Evolutionary conservation across 352 stramenopile species (phyloP).

Genomic region (Pythium dissimile): DNA sequence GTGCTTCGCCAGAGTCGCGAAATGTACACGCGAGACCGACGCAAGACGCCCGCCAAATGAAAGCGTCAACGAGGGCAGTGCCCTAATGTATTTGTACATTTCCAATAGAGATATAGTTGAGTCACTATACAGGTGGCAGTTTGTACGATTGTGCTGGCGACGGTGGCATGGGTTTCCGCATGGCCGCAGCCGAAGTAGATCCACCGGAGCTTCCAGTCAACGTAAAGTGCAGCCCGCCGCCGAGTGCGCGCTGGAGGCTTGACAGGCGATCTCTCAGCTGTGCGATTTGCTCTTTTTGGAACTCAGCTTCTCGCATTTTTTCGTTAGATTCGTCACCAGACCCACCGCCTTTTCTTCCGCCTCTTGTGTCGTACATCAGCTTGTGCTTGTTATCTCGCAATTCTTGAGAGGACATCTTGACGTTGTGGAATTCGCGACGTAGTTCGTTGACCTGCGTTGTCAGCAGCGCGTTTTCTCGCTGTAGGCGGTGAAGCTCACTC

Average conservation of each 20-base stretch:
- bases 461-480: conserved; percentile 79
- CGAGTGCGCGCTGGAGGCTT: conserved; percentile 60
- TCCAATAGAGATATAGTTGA: not conserved
- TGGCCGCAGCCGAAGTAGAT: not conserved
- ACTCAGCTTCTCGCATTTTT: conserved; percentile 59
- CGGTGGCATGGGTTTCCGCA: conserved; percentile 32
- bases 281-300: conserved; percentile 68
- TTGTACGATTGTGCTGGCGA: conserved; percentile 31
- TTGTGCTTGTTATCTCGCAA: conserved; percentile 42
- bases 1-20: conserved; percentile 76
- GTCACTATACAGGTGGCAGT: conserved; percentile 71
- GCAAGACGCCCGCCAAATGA: conserved; percentile 27
- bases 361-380: not conserved
- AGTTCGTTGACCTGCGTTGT: conserved; percentile 84
- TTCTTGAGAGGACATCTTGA: conserved; percentile 71
- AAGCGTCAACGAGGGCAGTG: not conserved
- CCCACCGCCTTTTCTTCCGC: conserved; percentile 22
- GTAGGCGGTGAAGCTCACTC: conserved; percentile 70
- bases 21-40: conserved; percentile 81
- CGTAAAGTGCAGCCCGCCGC: conserved; percentile 53
- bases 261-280: conserved; percentile 66
- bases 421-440: conserved; percentile 74
- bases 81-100: not conserved
- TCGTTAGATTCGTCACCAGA: conserved; percentile 33
- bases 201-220: conserved; percentile 20